Evolutionary conservation across 1,284 basidiomycete species (phyloP).

Genomic region (Ustilago tritici): DNA sequence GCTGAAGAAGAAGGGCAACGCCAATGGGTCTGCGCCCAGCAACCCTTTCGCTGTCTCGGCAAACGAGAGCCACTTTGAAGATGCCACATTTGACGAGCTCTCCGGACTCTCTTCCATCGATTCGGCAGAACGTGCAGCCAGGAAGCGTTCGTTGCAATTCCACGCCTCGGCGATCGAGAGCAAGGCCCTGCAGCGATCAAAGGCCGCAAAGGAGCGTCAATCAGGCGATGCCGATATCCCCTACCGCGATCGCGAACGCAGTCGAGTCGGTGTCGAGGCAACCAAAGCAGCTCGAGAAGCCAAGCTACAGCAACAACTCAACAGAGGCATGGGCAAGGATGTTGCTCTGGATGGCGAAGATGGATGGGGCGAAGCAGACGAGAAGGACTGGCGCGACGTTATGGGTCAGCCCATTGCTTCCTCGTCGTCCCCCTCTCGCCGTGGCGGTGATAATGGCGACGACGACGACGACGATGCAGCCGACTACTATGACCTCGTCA

Average conservation of each 20-base stretch:
- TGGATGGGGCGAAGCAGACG: conserved; percentile 65
- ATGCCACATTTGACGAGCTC: conserved; percentile 63
- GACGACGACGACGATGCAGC: conserved; percentile 54
- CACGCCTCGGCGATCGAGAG: conserved; percentile 60
- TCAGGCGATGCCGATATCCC: conserved; percentile 68
- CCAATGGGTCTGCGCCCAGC: conserved; percentile 6
- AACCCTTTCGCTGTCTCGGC: conserved; percentile 44
- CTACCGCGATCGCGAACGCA: conserved; percentile 65
- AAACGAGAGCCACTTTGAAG: conserved; percentile 26
- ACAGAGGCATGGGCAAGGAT: conserved; percentile 34
- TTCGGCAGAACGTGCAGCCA: conserved; percentile 59
- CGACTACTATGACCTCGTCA: conserved; percentile 67
- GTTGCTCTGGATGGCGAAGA: conserved; percentile 39
- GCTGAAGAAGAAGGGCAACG: conserved; percentile 38
- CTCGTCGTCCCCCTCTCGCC: conserved; percentile 15
- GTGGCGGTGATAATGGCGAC: conserved; percentile 17
- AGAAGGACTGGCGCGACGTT: conserved; percentile 62
- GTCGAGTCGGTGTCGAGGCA: conserved; percentile 61
- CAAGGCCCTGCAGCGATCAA: conserved; percentile 39
- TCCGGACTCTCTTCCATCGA: conserved; percentile 57
- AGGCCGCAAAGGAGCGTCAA: conserved; percentile 53
- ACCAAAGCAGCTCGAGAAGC: conserved; percentile 58
- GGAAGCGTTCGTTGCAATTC: conserved; percentile 63
- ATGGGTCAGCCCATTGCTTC: conserved; percentile 52
- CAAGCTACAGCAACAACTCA: conserved; percentile 41